phyloP scores from a whole-genome alignment of 148 eudicot species.

The Arbutus unedo region DNA sequence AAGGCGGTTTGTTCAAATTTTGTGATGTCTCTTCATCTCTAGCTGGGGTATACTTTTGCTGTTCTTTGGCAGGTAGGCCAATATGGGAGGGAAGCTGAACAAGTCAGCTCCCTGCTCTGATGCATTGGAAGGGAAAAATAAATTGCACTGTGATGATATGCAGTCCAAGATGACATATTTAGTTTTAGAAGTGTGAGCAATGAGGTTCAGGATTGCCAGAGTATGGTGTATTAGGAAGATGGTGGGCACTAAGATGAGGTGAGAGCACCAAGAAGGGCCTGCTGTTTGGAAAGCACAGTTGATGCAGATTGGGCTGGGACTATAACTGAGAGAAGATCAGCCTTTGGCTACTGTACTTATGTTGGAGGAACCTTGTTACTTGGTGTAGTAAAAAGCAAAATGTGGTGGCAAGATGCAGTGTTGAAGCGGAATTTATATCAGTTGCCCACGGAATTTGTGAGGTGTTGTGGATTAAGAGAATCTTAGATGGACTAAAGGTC shows the following conservation, averaged over 20 bases:
- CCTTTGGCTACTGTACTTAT: too few species aligned
- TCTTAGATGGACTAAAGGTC: too few species aligned
- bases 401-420: too few species aligned
- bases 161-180: not conserved
- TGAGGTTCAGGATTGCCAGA: not conserved
- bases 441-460: too few species aligned
- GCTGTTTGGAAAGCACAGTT: too few species aligned
- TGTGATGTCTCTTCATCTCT: not conserved
- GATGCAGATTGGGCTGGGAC: too few species aligned
- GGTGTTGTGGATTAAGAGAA: too few species aligned
- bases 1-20: not conserved
- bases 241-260: not conserved
- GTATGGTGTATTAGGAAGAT: too few species aligned
- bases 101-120: conserved; percentile 3
- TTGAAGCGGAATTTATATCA: too few species aligned
- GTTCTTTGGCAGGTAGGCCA: not conserved
- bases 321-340: too few species aligned
- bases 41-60: not conserved
- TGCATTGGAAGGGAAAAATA: not conserved
- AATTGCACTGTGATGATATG: not conserved
- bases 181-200: not conserved
- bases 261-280: not conserved
- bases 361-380: too few species aligned
- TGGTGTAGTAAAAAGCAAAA: too few species aligned
- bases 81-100: not conserved